Conservation (phyloP, 176 grass and related monocot genomes). For the Dactylis glomerata region DNA sequence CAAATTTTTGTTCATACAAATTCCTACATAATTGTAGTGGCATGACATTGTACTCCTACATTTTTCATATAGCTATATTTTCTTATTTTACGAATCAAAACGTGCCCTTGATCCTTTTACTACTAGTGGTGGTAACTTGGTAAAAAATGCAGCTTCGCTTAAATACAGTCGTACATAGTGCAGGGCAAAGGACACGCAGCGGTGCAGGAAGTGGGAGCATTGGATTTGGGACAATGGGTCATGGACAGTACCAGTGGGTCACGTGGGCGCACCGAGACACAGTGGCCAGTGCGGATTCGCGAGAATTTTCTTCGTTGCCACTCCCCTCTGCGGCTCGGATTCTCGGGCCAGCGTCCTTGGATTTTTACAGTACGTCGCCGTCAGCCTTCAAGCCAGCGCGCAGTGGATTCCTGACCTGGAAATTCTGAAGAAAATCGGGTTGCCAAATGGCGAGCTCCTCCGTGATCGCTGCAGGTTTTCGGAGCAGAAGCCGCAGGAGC, state of each 20-base stretch:
- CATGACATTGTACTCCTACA: no score
- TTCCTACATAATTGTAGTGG: no score
- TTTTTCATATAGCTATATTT: no score
- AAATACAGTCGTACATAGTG: no score
- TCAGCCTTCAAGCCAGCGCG: not conserved
- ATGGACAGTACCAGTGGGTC: slow-evolving; percentile 4
- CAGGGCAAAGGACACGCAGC: not conserved
- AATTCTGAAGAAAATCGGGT: not conserved
- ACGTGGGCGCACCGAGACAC: slow-evolving; percentile 19
- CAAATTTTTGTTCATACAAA: no score
- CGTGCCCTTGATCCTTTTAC: no score
- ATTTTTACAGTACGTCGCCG: slow-evolving; percentile 9
- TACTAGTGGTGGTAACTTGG: no score
- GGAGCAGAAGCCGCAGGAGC: not conserved
- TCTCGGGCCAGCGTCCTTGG: slow-evolving; percentile 15
- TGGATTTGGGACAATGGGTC: slow-evolving; percentile 9
- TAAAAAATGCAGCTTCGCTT: no score
- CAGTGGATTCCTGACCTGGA: not conserved
- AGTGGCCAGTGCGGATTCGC: not conserved
- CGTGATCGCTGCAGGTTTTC: not conserved
- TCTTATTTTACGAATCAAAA: no score
- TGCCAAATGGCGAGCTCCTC: not conserved
- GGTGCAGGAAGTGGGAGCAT: not conserved
- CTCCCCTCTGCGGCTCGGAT: slow-evolving; percentile 15
- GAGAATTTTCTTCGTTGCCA: slow-evolving; percentile 34